Evolutionary conservation across 805 yeast genomes (phyloP), one percentile per base, ranked within the genome.

Genomic region (Starmerella stellata): DNA sequence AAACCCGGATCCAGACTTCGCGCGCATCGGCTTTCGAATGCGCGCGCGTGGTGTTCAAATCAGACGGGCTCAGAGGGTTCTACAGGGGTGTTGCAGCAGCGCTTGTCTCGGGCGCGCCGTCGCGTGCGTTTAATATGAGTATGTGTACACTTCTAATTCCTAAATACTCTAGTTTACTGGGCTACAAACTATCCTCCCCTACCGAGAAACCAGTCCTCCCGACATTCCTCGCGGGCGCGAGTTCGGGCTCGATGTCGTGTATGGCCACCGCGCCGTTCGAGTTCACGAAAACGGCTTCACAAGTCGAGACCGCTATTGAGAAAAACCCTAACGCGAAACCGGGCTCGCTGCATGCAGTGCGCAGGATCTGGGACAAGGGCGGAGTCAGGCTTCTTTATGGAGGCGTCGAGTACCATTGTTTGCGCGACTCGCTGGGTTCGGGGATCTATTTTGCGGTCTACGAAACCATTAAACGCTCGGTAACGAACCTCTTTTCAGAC

Each of bases 1-100:
- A 81, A 55, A 82, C 93, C 0, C 63, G 93, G 43, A 74, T 78
- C 74, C 94, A 81, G 54, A 77, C 92, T 0, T 76, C 78, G 46
- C 64, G 68, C 38, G 59, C 60, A 14, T 65, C 70, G 37, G 66
- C 75, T 21, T 54, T 63, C 37, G 72, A 70, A 39, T 79, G 92
- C 52, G 59, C 76, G 16, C 50, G 52, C 27, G 59, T 65, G 34
- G 75, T 92, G 0, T 59, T 70, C 21, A 49, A 53, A 5, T 55
- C 61, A 8, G 93, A 78, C 51, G 93, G 93, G 0, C 29, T 74
- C 4, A 44, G 56, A 5, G 90, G 87, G 11, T 69, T 81, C 43
- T 82, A 74, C 53, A 60, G 92, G 42, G 94, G 93, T 3, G 64
- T 81, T 7, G 57, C 70, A 47, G 85, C 87, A 0, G 87, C 92